A percentile compares a stretch with the other conserved stretches of the same genome.
Evolutionary conservation across 2,329 filamentous ascomycete species (phyloP).

Genomic region (Fusarium sarcochroum): DNA sequence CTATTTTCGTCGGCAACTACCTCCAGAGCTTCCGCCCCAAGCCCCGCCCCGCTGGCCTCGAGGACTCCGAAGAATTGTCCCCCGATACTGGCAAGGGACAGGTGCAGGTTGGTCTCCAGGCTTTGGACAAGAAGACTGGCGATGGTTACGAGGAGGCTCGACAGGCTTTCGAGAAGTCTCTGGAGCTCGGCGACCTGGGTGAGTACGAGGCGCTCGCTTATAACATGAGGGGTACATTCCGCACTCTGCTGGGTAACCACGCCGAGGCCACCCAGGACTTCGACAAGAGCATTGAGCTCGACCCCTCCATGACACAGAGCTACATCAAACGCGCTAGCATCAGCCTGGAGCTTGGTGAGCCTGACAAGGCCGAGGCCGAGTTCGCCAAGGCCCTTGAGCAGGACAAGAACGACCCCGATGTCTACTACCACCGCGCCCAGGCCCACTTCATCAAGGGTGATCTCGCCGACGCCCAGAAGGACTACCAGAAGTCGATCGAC

Average conservation of each 20-base stretch:
- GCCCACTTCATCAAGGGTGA: constrained; percentile 98
- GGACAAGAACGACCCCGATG: constrained; percentile 91
- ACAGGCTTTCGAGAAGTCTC: constrained; percentile 86
- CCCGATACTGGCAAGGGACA: constrained; percentile 87
- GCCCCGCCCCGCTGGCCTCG: constrained; percentile 83
- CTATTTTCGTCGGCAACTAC: constrained; percentile 98
- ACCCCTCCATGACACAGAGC: constrained; percentile 91
- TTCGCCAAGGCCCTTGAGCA: constrained; percentile 88
- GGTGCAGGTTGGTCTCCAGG: constrained; percentile 84
- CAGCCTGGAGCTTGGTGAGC: constrained; percentile 92
- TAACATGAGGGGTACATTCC: constrained; percentile 97
- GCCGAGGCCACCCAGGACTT: constrained; percentile 86
- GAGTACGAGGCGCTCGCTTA: constrained; percentile 92
- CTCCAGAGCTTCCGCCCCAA: constrained; percentile 96
- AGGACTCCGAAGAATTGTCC: constrained; percentile 82
- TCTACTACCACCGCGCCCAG: constrained; percentile 99
- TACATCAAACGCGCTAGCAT: constrained; percentile 99
- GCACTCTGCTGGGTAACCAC: constrained; percentile 91
- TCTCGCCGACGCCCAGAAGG: constrained; percentile 93
- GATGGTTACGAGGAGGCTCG: constrained; percentile 94
- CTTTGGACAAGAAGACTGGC: constrained; percentile 87
- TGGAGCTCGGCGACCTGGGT: constrained; percentile 84
- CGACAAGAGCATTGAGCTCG: constrained; percentile 91
- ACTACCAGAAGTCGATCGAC: constrained; percentile 99
- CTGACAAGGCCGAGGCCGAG: constrained; percentile 87